Percentiles rank a stretch among this genome's conserved stretches.
Evolutionary conservation across 352 stramenopile species (phyloP).

Genomic region (Pythium utonaiense): DNA sequence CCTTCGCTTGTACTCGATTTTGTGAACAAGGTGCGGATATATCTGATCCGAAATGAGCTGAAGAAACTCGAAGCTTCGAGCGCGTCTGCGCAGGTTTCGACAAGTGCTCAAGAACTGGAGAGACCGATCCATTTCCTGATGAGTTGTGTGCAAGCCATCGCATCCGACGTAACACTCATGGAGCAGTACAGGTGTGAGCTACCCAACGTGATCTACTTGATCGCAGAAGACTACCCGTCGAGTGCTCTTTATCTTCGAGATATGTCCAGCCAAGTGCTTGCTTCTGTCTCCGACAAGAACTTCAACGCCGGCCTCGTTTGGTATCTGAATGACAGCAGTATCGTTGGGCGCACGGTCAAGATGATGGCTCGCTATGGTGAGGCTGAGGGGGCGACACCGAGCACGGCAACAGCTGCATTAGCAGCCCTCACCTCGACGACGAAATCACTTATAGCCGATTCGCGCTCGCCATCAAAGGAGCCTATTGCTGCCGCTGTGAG

Average conservation of each 20-base stretch:
- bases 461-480: conserved; percentile 12
- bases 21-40: conserved; percentile 45
- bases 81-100: neutral
- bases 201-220: conserved; percentile 57
- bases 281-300: conserved; percentile 45
- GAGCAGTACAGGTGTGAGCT: conserved; percentile 70
- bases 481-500: conserved; percentile 52
- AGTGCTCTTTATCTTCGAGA: conserved; percentile 45
- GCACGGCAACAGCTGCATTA: conserved; percentile 35
- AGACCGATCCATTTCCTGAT: conserved; percentile 50
- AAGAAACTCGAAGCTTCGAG: conserved; percentile 15
- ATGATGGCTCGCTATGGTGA: conserved; percentile 38
- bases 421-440: conserved; percentile 12
- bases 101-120: conserved; percentile 28
- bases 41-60: conserved; percentile 48
- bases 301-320: conserved; percentile 72
- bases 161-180: conserved; percentile 44
- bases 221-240: conserved; percentile 59
- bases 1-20: conserved; percentile 68
- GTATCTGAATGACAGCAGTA: conserved; percentile 71
- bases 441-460: conserved; percentile 17
- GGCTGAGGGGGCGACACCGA: conserved; percentile 29
- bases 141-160: conserved; percentile 55
- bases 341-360: conserved; percentile 42
- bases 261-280: conserved; percentile 38